These are phyloP conservation scores for Pseudopediastrum boryanum DNA, from an alignment of 139 green algal genomes.

Conservation along the genomic window DNA sequence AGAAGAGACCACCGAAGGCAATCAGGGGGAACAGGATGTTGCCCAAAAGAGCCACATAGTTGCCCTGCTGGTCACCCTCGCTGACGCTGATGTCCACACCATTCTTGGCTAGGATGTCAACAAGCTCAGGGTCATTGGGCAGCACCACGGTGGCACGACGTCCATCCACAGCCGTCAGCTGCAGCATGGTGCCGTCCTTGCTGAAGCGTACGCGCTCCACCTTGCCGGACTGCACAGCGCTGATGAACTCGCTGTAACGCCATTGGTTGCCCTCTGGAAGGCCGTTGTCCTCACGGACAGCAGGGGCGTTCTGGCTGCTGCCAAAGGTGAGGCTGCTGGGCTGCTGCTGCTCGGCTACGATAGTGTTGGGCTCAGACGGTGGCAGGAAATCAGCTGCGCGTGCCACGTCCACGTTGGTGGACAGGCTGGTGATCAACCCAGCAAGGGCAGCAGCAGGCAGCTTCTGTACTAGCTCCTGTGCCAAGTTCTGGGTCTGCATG, in stretches of 20 bases:
- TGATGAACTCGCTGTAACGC: constrained; percentile 98
- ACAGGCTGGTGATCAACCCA: constrained; percentile 58
- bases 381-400: constrained; percentile 57
- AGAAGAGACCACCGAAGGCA: constrained; percentile 98
- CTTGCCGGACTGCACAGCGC: constrained; percentile 89
- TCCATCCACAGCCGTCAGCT: constrained; percentile 84
- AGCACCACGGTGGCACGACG: constrained; percentile 78
- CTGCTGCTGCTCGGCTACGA: constrained; percentile 35
- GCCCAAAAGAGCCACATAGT: constrained; percentile 93
- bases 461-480: constrained; percentile 48
- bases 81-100: constrained; percentile 85
- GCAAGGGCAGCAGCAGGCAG: constrained; percentile 64
- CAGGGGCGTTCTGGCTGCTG: constrained; percentile 38
- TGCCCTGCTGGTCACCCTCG: constrained; percentile 84
- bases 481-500: constrained; percentile 43
- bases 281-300: constrained; percentile 46
- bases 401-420: constrained; percentile 29
- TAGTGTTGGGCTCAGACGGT: constrained; percentile 40
- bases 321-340: constrained; percentile 27
- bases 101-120: constrained; percentile 86
- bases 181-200: constrained; percentile 93
- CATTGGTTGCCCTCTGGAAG: constrained; percentile 97
- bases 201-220: constrained; percentile 98
- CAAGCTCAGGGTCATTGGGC: constrained; percentile 87
- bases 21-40: constrained; percentile 99